Conservation (phyloP, 2,329 filamentous ascomycete genomes). For the Aspergillus quadrilineatus region DNA sequence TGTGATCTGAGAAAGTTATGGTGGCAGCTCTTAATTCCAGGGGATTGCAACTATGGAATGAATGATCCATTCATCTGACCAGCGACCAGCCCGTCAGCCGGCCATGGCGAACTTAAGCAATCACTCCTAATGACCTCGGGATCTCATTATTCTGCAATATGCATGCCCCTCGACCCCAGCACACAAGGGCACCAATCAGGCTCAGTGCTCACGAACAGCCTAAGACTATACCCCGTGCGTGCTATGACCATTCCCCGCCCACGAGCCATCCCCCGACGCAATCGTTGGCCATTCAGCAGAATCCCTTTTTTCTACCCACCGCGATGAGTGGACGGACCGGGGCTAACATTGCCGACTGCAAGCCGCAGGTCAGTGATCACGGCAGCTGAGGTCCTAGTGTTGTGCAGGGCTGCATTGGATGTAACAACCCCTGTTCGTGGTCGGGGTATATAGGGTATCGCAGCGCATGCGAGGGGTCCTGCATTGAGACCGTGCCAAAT, state of each 20-base stretch:
- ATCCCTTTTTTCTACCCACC: not conserved
- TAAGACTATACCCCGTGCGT: not conserved
- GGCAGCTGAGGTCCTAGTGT: not conserved
- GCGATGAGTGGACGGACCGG: conserved; percentile 4
- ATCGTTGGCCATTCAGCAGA: conserved; percentile 1
- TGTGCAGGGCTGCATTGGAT: not conserved
- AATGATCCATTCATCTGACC: conserved; percentile 8
- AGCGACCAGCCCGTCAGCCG: not conserved
- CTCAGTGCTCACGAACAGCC: not conserved
- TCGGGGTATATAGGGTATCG: not conserved
- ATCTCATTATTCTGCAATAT: not conserved
- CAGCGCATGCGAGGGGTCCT: no score
- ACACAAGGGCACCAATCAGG: not conserved
- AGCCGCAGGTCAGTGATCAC: not conserved
- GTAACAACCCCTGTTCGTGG: not conserved
- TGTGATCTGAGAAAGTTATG: no score
- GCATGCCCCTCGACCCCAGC: not conserved
- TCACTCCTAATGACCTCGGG: conserved; percentile 7
- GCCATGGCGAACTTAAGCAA: not conserved
- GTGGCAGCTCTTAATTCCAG: not conserved
- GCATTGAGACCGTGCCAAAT: no score
- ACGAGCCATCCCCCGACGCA: not conserved
- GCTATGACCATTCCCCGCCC: not conserved
- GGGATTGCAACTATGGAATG: not conserved
- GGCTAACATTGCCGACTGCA: not conserved